Conservation (phyloP, 108 stramenopile species). For the Chaetoceros tenuissimus region DNA sequence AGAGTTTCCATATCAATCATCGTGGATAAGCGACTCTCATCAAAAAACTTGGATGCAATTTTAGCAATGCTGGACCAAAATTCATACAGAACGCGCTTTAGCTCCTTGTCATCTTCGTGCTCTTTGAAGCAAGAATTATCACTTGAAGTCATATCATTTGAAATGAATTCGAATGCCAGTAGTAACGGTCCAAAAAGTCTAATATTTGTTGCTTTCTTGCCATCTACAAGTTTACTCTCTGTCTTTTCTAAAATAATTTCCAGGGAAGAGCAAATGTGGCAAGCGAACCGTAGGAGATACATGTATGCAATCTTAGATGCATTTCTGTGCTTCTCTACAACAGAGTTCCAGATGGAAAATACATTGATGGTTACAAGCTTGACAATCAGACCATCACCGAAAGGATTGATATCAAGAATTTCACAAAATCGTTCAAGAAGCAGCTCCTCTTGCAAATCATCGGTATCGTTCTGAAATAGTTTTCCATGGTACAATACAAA, state of each 20-base stretch:
- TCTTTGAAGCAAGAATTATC: not conserved
- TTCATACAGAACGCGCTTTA: not conserved
- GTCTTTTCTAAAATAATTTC: not conserved
- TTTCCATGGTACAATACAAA: conserved; percentile 66
- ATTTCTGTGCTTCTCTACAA: not conserved
- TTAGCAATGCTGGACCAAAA: not conserved
- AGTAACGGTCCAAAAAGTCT: not conserved
- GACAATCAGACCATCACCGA: conserved; percentile 58
- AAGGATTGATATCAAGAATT: conserved; percentile 28
- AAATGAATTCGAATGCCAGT: not conserved
- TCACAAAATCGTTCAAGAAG: conserved; percentile 19
- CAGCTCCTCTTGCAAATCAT: conserved; percentile 16
- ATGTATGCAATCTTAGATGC: not conserved
- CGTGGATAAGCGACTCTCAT: too few relatives aligned
- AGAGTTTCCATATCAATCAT: not conserved
- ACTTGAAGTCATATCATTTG: not conserved
- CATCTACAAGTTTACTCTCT: not conserved
- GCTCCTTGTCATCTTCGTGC: not conserved
- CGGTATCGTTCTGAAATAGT: conserved; percentile 18
- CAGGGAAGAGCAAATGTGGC: not conserved
- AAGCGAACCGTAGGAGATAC: not conserved
- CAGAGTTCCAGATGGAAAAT: conserved; percentile 26
- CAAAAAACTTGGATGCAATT: not conserved
- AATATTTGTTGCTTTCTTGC: not conserved
- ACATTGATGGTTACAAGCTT: conserved; percentile 56